A percentile compares a stretch with the other conserved stretches of the same genome.
phyloP scores from a whole-genome alignment of 768 basidiomycete genomes.

The Mycena pura region DNA sequence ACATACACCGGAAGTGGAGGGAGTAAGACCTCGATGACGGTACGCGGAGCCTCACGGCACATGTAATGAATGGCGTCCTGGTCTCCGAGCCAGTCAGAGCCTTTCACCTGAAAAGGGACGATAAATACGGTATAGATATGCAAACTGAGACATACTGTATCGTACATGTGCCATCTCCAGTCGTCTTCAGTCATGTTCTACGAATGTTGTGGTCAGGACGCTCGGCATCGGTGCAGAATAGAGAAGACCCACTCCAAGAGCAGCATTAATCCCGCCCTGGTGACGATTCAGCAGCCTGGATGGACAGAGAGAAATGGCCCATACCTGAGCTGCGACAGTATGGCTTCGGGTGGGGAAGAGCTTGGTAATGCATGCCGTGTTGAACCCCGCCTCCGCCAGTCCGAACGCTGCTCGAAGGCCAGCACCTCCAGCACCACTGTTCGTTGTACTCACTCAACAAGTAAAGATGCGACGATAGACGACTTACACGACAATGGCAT shows the following conservation, averaged over 20 bases:
- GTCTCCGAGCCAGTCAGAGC: slow-evolving; percentile 99
- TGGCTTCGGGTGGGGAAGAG: slow-evolving; percentile 98
- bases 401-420: slow-evolving; percentile 98
- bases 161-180: slow-evolving; percentile 99
- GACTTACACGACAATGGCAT: slow-evolving; percentile 96
- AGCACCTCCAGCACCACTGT: slow-evolving; percentile 95
- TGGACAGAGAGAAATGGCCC: slow-evolving; percentile 25
- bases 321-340: slow-evolving; percentile 95
- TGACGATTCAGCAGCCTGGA: slow-evolving; percentile 26
- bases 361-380: slow-evolving; percentile 99
- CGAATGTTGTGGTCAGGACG: slow-evolving; percentile 10
- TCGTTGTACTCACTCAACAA: neutral
- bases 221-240: neutral
- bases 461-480: neutral
- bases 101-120: slow-evolving; percentile 80
- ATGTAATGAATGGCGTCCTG: slow-evolving; percentile 99
- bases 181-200: slow-evolving; percentile 99
- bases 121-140: slow-evolving; percentile 11
- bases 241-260: slow-evolving; percentile 75
- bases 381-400: slow-evolving; percentile 97
- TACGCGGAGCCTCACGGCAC: slow-evolving; percentile 95
- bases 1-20: neutral
- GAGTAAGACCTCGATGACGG: slow-evolving; percentile 83
- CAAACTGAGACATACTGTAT: slow-evolving; percentile 65
- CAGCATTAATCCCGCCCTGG: slow-evolving; percentile 97